Percentiles rank a stretch among this genome's conserved stretches.
Evolutionary conservation across 2,329 filamentous ascomycete species (phyloP).

Genomic region (Tolypocladium pustulatum): DNA sequence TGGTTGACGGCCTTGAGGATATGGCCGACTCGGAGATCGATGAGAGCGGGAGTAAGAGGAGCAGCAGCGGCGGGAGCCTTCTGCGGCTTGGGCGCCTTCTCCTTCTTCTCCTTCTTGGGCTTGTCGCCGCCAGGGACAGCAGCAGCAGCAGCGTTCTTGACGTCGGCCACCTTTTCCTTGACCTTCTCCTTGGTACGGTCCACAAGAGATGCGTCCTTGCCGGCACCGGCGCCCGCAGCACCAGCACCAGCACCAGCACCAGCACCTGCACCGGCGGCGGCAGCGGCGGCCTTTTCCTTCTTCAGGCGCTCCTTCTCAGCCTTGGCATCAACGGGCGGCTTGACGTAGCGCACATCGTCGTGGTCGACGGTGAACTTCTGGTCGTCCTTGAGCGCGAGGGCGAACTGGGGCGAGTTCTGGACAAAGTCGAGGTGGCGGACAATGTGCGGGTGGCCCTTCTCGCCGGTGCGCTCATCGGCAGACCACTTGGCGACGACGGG

Average conservation of each 20-base stretch:
- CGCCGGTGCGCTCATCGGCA: conserved; percentile 77
- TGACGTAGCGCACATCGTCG: conserved; percentile 74
- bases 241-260: conserved; percentile 42
- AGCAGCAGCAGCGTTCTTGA: conserved; percentile 23
- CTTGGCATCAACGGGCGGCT: conserved; percentile 82
- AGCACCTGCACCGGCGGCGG: conserved; percentile 41
- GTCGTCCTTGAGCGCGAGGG: conserved; percentile 54
- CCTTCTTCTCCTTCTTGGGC: conserved; percentile 79
- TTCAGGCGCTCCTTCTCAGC: conserved; percentile 94
- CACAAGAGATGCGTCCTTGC: conserved; percentile 33
- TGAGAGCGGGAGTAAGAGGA: conserved; percentile 71
- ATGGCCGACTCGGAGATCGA: conserved; percentile 93
- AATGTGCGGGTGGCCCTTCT: conserved; percentile 82
- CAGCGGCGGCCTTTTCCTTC: conserved; percentile 79
- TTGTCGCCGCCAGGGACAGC: conserved; percentile 26
- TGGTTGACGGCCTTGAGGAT: conserved; percentile 94
- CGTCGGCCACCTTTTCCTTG: conserved; percentile 40
- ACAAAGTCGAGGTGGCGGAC: conserved; percentile 90
- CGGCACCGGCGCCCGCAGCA: conserved; percentile 16
- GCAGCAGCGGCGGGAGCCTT: conserved; percentile 59
- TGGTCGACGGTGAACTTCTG: conserved; percentile 73
- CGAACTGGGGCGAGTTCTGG: conserved; percentile 74
- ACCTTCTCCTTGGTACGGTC: conserved; percentile 52
- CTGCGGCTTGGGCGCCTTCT: conserved; percentile 69
- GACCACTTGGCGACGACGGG: conserved; percentile 71